A percentile compares a stretch with the other conserved stretches of the same genome.
Conservation (phyloP, 352 stramenopile genomes). For the Stephanocyclus meneghinianus region DNA sequence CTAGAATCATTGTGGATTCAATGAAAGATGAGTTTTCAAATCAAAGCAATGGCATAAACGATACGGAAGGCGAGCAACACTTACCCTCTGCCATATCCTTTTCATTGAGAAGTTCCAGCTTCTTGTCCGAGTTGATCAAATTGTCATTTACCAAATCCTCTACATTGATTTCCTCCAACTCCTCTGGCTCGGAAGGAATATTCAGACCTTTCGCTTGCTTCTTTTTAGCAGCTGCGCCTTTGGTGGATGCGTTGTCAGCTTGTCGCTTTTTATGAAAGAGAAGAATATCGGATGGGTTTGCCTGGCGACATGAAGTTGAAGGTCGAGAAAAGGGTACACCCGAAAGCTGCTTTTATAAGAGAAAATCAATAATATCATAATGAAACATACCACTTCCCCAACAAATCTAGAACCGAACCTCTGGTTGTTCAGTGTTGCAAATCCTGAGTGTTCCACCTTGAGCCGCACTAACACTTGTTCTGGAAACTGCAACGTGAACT, state of each 20-base stretch:
- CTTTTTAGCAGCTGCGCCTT: conserved; percentile 23
- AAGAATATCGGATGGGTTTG: conserved; percentile 85
- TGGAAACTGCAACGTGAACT: conserved; percentile 62
- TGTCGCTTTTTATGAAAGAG: conserved; percentile 79
- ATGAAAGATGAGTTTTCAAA: conserved; percentile 2
- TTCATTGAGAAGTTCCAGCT: conserved; percentile 76
- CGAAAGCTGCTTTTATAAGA: not conserved
- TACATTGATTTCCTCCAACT: conserved; percentile 78
- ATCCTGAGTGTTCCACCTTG: conserved; percentile 85
- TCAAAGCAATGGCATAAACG: not conserved
- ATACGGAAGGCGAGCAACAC: not conserved
- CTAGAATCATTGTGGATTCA: conserved; percentile 32
- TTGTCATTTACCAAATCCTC: conserved; percentile 83
- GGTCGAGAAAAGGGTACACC: not conserved
- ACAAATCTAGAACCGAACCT: conserved; percentile 82
- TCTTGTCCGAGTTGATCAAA: conserved; percentile 67
- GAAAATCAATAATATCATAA: not conserved
- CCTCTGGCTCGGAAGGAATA: conserved; percentile 73
- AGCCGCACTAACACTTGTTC: conserved; percentile 80
- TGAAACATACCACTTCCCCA: conserved; percentile 62
- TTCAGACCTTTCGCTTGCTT: conserved; percentile 19
- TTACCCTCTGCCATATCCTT: conserved; percentile 47
- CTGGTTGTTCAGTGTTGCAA: conserved; percentile 84
- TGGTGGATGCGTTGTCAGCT: conserved; percentile 19
- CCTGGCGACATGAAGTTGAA: conserved; percentile 20